Evolutionary conservation across 1,139 yeast genomes (phyloP).

Genomic region (Taphrina pruni): DNA sequence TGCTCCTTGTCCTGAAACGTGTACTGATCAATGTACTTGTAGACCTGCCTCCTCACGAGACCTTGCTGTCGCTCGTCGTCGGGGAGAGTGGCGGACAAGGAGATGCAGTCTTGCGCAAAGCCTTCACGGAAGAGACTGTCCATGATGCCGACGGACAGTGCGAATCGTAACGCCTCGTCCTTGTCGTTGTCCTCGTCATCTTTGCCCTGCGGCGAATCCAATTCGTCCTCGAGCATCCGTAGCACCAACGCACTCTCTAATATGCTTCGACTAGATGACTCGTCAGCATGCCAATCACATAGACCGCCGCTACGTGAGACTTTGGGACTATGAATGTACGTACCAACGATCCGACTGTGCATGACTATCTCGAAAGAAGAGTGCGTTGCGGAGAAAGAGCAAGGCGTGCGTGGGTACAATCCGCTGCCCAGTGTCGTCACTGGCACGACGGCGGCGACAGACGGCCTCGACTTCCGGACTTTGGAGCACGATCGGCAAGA

Average conservation of each 20-base stretch:
- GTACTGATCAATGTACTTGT: slow-evolving; percentile 19
- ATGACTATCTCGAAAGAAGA: not conserved
- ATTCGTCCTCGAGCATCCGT: not conserved
- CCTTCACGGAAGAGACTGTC: slow-evolving; percentile 14
- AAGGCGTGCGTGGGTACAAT: not conserved
- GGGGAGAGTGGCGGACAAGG: not conserved
- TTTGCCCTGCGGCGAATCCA: not conserved
- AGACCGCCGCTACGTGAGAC: no score
- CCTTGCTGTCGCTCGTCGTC: not conserved
- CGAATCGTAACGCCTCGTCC: slow-evolving; percentile 2
- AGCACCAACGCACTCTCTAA: not conserved
- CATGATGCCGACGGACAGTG: slow-evolving; percentile 6
- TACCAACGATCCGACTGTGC: slow-evolving; percentile 7
- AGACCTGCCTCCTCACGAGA: slow-evolving; percentile 1
- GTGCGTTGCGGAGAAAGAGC: slow-evolving; percentile 12
- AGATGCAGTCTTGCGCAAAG: slow-evolving; percentile 18
- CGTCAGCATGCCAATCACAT: not conserved
- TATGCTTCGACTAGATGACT: not conserved
- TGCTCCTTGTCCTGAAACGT: slow-evolving; percentile 3
- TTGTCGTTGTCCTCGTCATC: not conserved
- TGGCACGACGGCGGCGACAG: not conserved
- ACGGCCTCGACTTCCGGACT: slow-evolving; percentile 1
- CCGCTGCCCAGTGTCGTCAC: no score
- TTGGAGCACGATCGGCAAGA: not conserved
- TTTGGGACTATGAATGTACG: not conserved